Base-by-base conservation (phyloP, 2,329 filamentous ascomycete species). In the Xylaria sp. region DNA sequence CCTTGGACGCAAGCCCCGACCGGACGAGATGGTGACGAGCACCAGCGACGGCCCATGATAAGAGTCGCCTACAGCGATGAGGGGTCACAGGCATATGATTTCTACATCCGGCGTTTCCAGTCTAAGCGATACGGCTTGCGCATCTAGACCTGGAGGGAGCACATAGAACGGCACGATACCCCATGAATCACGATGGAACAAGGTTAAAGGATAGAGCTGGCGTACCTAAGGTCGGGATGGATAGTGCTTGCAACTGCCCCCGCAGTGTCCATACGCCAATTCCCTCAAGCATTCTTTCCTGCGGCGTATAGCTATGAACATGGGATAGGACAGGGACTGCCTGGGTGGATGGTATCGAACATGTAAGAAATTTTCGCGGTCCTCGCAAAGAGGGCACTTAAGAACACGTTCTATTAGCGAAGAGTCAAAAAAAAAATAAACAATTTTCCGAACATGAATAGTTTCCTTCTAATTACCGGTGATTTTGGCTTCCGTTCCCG, bases 1-100 rank as follows among this genome's bases (percentile, higher is more conserved):
- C 0, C 77, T 74, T 63, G 80, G 79, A 7, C 72, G 80, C 21
- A 83, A 82, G 58, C 80, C 80, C 1, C 70, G 69, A 48, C 68
- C 66, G 0, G 63, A 69, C 13, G 75, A 78, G 44, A 50, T 48
- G 16, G 21, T 44, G 18, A 39, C 37, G 16, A 52, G 26, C 24
- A 45, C 17, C 17, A 45, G 39, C 38, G 22, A 17, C 5, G 19
- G 13, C 26, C 41, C 18, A 24, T 34, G 8, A 34, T 13, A 34
- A 13, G 9, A 34, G 16, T 13, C 11, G 5, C 18, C 43, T 16
- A 54, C 40, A 17, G 6, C 20, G 21, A 5, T 26, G 24, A 26
- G 9, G n/a, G 5, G 9, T 26, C 24, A 9, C 5, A 26, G 9
- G 24, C 24, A 26, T 7, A 7, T 13, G 29, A 34, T 13, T 13